A percentile compares a stretch with the other conserved stretches of the same genome.
These are phyloP conservation scores for rapeseed (Brassica napus) DNA, from an alignment of 345 rosid species.

Conservation along the genomic window Da-Ae NC_063450.1:54097501-54098000, in stretches of 20 bases:
- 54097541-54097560: neutral
- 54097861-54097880: slow-evolving; percentile 32
- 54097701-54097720: slow-evolving; percentile 16
- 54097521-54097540: neutral
- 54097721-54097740: slow-evolving; percentile 32
- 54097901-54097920: slow-evolving; percentile 39
- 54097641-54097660: no score
- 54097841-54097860: slow-evolving; percentile 28
- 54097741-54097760: slow-evolving; percentile 39
- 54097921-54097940: slow-evolving; percentile 38
- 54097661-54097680: neutral
- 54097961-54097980: slow-evolving; percentile 33
- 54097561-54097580: no score
- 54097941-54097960: slow-evolving; percentile 34
- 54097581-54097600: neutral
- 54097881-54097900: slow-evolving; percentile 36
- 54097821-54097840: neutral
- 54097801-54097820: slow-evolving; percentile 29
- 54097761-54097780: slow-evolving; percentile 39
- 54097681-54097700: slow-evolving; percentile 7
- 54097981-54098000: slow-evolving; percentile 38
- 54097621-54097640: neutral
- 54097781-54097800: slow-evolving; percentile 28
- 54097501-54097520: neutral
- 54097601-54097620: neutral